Conservation (phyloP, 108 stramenopile species). For the Licmophora abbreviata region DNA sequence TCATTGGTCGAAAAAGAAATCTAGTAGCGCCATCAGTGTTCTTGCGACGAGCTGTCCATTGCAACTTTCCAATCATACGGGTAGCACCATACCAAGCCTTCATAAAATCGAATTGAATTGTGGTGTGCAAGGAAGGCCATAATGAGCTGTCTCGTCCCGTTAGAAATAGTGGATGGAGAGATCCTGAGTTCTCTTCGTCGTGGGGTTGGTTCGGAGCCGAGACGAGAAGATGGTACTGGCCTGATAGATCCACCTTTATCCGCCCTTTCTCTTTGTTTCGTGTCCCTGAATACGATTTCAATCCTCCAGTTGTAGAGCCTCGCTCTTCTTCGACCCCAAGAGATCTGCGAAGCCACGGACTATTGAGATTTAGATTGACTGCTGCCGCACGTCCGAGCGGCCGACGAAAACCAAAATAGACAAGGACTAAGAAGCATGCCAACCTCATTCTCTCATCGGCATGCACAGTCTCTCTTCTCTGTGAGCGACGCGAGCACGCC, state of each 20-base stretch:
- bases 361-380: no score
- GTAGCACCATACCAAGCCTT: conserved; percentile 1
- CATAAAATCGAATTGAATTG: neutral
- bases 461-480: no score
- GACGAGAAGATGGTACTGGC: neutral
- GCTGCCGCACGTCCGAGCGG: no score
- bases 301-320: no score
- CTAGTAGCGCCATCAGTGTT: neutral
- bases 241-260: conserved; percentile 2
- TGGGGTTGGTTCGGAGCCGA: neutral
- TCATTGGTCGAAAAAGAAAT: neutral
- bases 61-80: neutral
- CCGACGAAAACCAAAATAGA: no score
- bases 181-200: neutral
- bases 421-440: no score
- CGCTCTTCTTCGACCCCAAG: no score
- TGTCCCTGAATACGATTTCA: no score
- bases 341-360: no score
- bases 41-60: neutral
- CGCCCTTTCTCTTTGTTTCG: no score
- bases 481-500: no score
- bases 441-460: no score
- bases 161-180: neutral
- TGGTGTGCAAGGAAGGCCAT: neutral
- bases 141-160: neutral